Conservation (phyloP, 352 stramenopile genomes). For the Phytophthora constricta region DNA sequence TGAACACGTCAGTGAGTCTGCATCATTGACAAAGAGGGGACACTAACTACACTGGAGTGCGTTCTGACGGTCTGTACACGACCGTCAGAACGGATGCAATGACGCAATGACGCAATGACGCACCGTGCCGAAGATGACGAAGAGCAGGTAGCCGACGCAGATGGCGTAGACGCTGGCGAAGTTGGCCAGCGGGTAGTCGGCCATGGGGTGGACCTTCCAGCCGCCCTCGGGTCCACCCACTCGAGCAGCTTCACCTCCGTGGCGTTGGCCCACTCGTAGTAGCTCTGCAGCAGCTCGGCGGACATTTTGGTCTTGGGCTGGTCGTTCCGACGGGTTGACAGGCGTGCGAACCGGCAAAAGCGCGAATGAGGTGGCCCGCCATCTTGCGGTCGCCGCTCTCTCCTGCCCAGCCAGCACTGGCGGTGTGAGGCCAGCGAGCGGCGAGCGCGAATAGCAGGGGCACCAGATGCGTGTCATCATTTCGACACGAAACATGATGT, state of each 20-base stretch:
- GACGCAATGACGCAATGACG: too few species aligned
- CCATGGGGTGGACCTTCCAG: slow-evolving; percentile 74
- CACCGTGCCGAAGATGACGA: slow-evolving; percentile 73
- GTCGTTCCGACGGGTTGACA: background rate
- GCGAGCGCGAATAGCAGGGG: slow-evolving; percentile 6
- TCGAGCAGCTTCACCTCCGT: slow-evolving; percentile 57
- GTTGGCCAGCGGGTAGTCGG: slow-evolving; percentile 66
- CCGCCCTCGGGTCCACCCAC: slow-evolving; percentile 61
- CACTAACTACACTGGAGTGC: too few species aligned
- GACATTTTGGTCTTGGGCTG: slow-evolving; percentile 28
- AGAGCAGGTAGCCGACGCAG: slow-evolving; percentile 69
- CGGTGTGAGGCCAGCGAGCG: slow-evolving; percentile 3
- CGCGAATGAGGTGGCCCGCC: slow-evolving; percentile 30
- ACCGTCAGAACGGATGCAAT: too few species aligned
- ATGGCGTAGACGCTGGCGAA: slow-evolving; percentile 66
- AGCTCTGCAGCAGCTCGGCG: slow-evolving; percentile 45
- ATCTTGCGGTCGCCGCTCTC: background rate
- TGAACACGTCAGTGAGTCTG: background rate
- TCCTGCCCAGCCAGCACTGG: background rate
- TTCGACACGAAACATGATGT: slow-evolving; percentile 39
- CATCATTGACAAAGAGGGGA: too few species aligned
- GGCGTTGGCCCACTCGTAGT: slow-evolving; percentile 63
- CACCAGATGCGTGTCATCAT: slow-evolving; percentile 35
- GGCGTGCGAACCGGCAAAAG: slow-evolving; percentile 35
- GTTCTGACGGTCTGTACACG: too few species aligned